Conservation (phyloP, 2,329 filamentous ascomycete genomes). For the Epicoccum nigrum region DNA sequence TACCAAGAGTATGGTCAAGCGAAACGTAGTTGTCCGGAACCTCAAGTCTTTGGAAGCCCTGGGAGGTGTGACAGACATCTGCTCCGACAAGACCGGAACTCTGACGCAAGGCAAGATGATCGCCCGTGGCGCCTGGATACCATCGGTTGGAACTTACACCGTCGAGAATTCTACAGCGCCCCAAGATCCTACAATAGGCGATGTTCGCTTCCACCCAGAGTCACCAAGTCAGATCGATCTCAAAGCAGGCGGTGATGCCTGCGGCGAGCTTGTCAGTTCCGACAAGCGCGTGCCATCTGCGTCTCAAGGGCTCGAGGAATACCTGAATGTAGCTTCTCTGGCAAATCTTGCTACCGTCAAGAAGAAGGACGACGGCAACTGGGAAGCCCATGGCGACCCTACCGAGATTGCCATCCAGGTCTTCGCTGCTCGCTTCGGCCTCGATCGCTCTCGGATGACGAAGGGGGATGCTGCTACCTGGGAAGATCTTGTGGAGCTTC, state of each 20-base stretch:
- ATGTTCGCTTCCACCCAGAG: slow-evolving; percentile 33
- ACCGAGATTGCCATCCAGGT: slow-evolving; percentile 79
- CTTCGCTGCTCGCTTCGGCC: slow-evolving; percentile 71
- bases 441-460: slow-evolving; percentile 62
- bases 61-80: slow-evolving; percentile 46
- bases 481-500: slow-evolving; percentile 66
- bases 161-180: slow-evolving; percentile 45
- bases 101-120: slow-evolving; percentile 52
- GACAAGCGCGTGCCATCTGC: slow-evolving; percentile 23
- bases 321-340: slow-evolving; percentile 46
- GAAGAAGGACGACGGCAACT: slow-evolving; percentile 49
- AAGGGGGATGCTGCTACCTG: slow-evolving; percentile 39
- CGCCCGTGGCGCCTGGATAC: slow-evolving; percentile 48
- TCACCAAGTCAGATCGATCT: slow-evolving; percentile 33
- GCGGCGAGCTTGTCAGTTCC: slow-evolving; percentile 6
- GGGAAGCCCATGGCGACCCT: slow-evolving; percentile 48
- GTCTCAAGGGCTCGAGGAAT: slow-evolving; percentile 34
- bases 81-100: slow-evolving; percentile 48
- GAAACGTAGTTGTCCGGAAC: slow-evolving; percentile 45
- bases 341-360: slow-evolving; percentile 61
- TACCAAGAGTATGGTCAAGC: slow-evolving; percentile 46
- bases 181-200: slow-evolving; percentile 41
- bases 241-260: slow-evolving; percentile 17
- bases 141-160: slow-evolving; percentile 45
- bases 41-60: slow-evolving; percentile 45